A percentile compares a stretch with the other conserved stretches of the same genome.
phyloP scores from a whole-genome alignment of 2,329 filamentous ascomycete genomes.

The Alternaria sp. region DNA sequence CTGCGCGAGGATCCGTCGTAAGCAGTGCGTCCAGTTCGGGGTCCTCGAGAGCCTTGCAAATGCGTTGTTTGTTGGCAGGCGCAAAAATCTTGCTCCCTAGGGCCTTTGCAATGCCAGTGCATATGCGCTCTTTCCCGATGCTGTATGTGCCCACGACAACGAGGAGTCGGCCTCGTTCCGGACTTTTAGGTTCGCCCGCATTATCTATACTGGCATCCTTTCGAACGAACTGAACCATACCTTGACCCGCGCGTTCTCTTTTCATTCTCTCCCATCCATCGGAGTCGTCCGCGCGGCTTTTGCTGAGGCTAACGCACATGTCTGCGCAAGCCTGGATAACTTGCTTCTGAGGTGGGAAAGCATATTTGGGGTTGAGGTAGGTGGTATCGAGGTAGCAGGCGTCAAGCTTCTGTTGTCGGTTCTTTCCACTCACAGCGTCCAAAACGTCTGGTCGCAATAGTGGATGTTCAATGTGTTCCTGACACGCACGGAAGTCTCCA shows the following conservation, averaged over 20 bases:
- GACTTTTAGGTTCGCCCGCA: constrained; percentile 41
- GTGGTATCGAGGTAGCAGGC: constrained; percentile 97
- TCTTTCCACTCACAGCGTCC: constrained; percentile 75
- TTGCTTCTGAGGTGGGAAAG: constrained; percentile 87
- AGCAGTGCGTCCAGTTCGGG: constrained; percentile 79
- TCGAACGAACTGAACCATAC: constrained; percentile 71
- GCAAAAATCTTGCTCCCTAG: constrained; percentile 91
- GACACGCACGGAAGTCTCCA: constrained; percentile 93
- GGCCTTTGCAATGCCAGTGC: constrained; percentile 87
- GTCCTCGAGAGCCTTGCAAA: constrained; percentile 86
- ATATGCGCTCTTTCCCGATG: constrained; percentile 97
- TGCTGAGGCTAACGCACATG: constrained; percentile 80
- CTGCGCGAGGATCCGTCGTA: constrained; percentile 80
- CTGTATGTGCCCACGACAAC: constrained; percentile 97
- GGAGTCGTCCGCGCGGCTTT: constrained; percentile 66
- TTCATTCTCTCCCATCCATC: constrained; percentile 68
- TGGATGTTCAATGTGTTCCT: constrained; percentile 82
- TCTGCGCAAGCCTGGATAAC: constrained; percentile 89
- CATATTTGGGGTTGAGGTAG: constrained; percentile 93
- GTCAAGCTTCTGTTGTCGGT: constrained; percentile 85
- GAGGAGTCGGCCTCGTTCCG: constrained; percentile 73
- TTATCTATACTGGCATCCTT: constrained; percentile 51
- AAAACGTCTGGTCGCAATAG: constrained; percentile 78
- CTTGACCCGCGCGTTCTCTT: constrained; percentile 61
- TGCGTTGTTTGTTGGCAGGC: constrained; percentile 80